Evolutionary conservation across 2,329 filamentous ascomycete species (phyloP), one percentile per base, ranked within the genome.

Genomic region (Raffaelea deltoideospora): DNA sequence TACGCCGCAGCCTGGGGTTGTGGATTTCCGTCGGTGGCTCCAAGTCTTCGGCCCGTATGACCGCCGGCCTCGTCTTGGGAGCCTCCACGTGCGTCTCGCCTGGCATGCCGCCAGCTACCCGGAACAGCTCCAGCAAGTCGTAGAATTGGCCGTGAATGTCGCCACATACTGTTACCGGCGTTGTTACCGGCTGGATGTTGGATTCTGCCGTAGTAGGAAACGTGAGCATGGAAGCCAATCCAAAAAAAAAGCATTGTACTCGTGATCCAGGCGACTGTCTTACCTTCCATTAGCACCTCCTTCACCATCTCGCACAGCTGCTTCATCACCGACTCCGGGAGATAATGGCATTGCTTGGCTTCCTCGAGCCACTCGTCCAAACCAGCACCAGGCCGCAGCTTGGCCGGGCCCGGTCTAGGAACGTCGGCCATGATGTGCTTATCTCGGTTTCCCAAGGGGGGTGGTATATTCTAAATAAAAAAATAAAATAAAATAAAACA

Each of bases 101-200:
- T 10, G 90, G 90, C 83, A 96, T 95, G 46, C 90, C 90, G 42
- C 90, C 90, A 33, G 88, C 86, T 29, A 98, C 88, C 37, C 87
- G 80, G 61, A 98, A 98, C 34, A 98, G 76, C 64, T 98, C 90
- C 43, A 96, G 75, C 10, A 98, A 69, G 57, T 98, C 90, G 61
- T 98, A 96, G 58, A 96, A 96, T 61, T 98, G 90, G 49, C 90
- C 90, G 60, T 98, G 90, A 44, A 98, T 96, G 55, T 98, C 90
- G 53, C 90, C 90, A 53, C 90, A 96, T 44, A 98, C 81, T 5
- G 90, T 98, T 44, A 98, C 90, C 7, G 90, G 90, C 0, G 90
- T 94, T 37, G 81, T 76, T 17, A 98, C 88, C n/a, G 90, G 90
- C 57, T 96, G 90, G 41, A 98, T 96, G 56, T 98, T 98, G 46